phyloP scores from a whole-genome alignment of 352 stramenopile species.

The Elongisporangium prolatum region DNA sequence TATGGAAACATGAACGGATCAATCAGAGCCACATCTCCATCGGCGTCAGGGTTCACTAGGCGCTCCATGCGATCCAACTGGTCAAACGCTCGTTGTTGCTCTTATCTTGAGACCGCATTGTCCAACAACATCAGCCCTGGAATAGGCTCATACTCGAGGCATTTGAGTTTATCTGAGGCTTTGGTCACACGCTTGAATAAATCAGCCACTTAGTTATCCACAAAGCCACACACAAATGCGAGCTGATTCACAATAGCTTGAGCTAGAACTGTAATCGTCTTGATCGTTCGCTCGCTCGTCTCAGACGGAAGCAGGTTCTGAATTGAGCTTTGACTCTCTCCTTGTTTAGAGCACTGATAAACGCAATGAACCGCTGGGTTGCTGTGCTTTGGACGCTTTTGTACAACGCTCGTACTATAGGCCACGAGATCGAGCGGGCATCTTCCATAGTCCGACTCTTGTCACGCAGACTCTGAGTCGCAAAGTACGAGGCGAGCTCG shows the following conservation, averaged over 20 bases:
- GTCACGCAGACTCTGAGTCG: neutral
- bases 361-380: neutral
- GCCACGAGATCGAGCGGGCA: neutral
- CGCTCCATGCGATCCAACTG: neutral
- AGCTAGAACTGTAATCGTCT: neutral
- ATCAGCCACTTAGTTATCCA: neutral
- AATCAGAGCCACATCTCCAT: neutral
- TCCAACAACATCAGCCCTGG: neutral
- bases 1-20: neutral
- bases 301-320: neutral
- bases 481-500: neutral
- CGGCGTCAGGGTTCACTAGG: neutral
- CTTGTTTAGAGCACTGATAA: neutral
- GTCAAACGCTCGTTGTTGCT: neutral
- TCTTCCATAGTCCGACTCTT: neutral
- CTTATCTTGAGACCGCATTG: neutral
- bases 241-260: neutral
- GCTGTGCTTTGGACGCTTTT: neutral
- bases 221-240: neutral
- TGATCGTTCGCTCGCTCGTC: neutral
- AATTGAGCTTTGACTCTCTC: neutral
- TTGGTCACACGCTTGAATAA: neutral
- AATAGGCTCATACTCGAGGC: neutral
- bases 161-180: neutral
- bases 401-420: neutral